Percentiles rank a stretch among this genome's conserved stretches.
phyloP scores from a whole-genome alignment of 2,329 filamentous ascomycete species.

The Polychaeton citri region DNA sequence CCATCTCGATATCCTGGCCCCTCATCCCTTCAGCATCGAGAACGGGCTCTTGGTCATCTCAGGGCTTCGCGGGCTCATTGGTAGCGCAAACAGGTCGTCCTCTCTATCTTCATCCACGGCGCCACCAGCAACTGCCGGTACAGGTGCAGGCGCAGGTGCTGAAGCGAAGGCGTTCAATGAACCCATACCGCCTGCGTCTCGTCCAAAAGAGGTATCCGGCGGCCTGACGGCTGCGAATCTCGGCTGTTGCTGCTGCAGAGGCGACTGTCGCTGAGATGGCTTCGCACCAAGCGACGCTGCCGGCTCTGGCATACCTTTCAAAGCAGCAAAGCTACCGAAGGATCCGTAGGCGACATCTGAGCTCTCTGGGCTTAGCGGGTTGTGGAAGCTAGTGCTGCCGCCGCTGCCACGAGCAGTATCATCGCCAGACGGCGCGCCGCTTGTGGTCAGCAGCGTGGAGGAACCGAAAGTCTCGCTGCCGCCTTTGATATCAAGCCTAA shows the following conservation, averaged over 20 bases:
- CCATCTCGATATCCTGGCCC: too few species aligned
- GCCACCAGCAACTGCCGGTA: slow-evolving; percentile 7
- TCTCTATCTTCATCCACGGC: slow-evolving; percentile 42
- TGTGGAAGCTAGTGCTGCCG: slow-evolving; percentile 13
- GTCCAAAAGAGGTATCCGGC: slow-evolving; percentile 23
- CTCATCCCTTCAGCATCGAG: slow-evolving; percentile 30
- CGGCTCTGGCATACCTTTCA: slow-evolving; percentile 35
- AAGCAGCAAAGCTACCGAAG: slow-evolving; percentile 44
- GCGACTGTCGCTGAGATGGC: slow-evolving; percentile 22
- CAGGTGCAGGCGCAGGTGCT: background rate
- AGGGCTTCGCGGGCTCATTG: slow-evolving; percentile 68
- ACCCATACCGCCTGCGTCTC: slow-evolving; percentile 27
- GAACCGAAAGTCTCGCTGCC: background rate
- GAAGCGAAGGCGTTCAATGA: slow-evolving; percentile 32
- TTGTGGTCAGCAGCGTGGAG: background rate
- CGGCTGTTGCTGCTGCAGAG: slow-evolving; percentile 12
- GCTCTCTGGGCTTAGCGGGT: slow-evolving; percentile 48
- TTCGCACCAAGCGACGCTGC: slow-evolving; percentile 28
- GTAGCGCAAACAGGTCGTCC: slow-evolving; percentile 77
- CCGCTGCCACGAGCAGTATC: background rate
- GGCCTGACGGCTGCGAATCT: slow-evolving; percentile 15
- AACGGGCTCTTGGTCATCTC: slow-evolving; percentile 81
- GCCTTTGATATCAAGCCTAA: slow-evolving; percentile 59
- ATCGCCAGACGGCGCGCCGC: background rate
- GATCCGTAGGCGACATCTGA: slow-evolving; percentile 51